Percentiles rank a stretch among this genome's conserved stretches.
Conservation (phyloP, 2,329 filamentous ascomycete species). For the Fusarium equiseti region DNA sequence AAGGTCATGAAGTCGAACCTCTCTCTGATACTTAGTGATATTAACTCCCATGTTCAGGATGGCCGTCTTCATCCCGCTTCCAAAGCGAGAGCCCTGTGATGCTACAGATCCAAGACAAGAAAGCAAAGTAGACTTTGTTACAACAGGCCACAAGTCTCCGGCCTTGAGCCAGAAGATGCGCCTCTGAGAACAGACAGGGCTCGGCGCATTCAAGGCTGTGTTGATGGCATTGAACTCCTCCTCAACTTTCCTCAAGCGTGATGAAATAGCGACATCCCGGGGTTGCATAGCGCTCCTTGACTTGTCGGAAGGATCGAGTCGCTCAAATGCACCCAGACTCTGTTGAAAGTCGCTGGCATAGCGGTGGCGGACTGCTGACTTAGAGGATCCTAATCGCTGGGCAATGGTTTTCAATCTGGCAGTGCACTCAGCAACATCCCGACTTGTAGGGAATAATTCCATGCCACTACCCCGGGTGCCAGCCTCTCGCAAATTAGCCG, state of each 20-base stretch:
- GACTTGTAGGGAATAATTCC: constrained; percentile 9
- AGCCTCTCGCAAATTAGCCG: background rate
- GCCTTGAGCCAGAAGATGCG: constrained; percentile 42
- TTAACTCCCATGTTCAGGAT: constrained; percentile 37
- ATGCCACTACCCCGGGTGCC: background rate
- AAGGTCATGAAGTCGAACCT: constrained; percentile 64
- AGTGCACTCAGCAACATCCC: constrained; percentile 8
- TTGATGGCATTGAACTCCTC: constrained; percentile 16
- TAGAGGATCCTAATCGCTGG: constrained; percentile 18
- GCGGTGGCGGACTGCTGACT: constrained; percentile 32
- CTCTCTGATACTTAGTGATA: constrained; percentile 47
- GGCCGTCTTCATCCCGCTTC: constrained; percentile 39
- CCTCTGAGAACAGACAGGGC: constrained; percentile 14
- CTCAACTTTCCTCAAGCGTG: constrained; percentile 8
- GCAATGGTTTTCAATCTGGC: constrained; percentile 26
- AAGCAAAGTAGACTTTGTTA: constrained; percentile 40
- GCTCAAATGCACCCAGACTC: constrained; percentile 39
- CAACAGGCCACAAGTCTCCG: constrained; percentile 42
- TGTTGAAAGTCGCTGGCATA: constrained; percentile 41
- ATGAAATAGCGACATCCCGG: constrained; percentile 16
- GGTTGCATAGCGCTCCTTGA: constrained; percentile 3
- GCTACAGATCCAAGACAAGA: constrained; percentile 28
- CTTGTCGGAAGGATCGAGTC: constrained; percentile 6
- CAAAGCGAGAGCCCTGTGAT: constrained; percentile 28
- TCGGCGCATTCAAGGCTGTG: constrained; percentile 20